These are phyloP conservation scores for Eucalyptus dawsonii DNA, from an alignment of 345 rosid genomes.

Conservation along the genomic window DNA sequence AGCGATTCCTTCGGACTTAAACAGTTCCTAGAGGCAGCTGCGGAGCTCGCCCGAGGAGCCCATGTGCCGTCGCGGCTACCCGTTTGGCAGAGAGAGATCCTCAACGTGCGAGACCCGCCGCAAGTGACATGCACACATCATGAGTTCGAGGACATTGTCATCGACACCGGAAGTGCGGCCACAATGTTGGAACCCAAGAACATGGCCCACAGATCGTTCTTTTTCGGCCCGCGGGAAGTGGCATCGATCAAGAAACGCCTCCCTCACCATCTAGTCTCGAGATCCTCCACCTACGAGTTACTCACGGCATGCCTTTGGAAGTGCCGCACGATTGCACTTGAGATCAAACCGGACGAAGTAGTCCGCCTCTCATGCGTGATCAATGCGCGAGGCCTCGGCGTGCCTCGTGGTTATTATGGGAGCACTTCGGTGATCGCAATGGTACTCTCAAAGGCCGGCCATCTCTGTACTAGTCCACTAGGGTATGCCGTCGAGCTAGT, in stretches of 20 bases:
- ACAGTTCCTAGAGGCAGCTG: not conserved
- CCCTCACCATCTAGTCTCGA: not conserved
- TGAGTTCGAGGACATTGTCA: not conserved
- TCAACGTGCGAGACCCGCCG: not conserved
- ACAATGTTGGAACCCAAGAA: not conserved
- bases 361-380: not conserved
- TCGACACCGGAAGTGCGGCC: not conserved
- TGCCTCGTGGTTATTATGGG: not conserved
- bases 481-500: not conserved
- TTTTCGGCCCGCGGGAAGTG: not conserved
- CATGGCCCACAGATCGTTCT: not conserved
- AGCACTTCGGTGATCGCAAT: not conserved
- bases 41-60: not conserved
- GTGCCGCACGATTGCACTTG: not conserved
- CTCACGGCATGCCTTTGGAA: not conserved
- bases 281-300: not conserved
- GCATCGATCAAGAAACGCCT: not conserved
- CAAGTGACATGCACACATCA: not conserved
- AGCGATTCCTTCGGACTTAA: not conserved
- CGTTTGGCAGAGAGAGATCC: not conserved
- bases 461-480: not conserved
- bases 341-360: not conserved
- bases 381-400: not conserved
- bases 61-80: not conserved
- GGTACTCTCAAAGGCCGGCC: not conserved